These are phyloP conservation scores for Exophiala sp. DNA, from an alignment of 2,329 filamentous ascomycete species.

Conservation along the genomic window DNA sequence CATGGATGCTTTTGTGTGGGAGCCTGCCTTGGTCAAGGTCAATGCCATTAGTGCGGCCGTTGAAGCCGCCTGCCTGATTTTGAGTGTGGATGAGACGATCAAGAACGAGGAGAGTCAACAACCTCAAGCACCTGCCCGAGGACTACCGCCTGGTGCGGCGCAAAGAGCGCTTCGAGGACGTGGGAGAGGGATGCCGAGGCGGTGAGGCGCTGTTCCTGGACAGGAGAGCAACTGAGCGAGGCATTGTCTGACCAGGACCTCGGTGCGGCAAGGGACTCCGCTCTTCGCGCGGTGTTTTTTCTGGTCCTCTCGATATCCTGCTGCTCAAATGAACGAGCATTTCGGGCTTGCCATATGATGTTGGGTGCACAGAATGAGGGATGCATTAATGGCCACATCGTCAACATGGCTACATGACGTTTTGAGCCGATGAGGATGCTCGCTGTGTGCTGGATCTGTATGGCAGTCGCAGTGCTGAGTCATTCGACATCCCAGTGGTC, in stretches of 20 bases:
- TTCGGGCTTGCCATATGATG: background rate
- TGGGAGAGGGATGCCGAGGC: constrained; percentile 84
- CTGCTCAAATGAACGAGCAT: constrained; percentile 1
- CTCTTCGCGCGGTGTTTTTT: too few relatives aligned
- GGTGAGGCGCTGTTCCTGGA: constrained; percentile 46
- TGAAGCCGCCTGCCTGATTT: constrained; percentile 90
- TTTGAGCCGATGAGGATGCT: too few relatives aligned
- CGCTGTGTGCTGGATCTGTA: too few relatives aligned
- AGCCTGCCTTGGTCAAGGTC: constrained; percentile 91
- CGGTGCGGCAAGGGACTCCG: too few relatives aligned
- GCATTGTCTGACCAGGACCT: too few relatives aligned
- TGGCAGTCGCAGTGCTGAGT: too few relatives aligned
- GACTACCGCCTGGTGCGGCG: constrained; percentile 74
- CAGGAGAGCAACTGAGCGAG: background rate
- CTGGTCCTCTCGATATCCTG: too few relatives aligned
- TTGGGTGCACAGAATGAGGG: background rate
- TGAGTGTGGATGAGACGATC: constrained; percentile 97
- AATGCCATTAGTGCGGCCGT: constrained; percentile 96
- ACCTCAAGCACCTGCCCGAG: constrained; percentile 74
- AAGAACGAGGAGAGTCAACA: constrained; percentile 89
- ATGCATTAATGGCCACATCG: too few relatives aligned
- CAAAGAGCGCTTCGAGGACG: constrained; percentile 81
- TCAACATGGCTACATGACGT: too few relatives aligned
- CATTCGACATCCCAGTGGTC: too few relatives aligned
- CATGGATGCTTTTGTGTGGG: constrained; percentile 95